These are phyloP conservation scores for Arabis alpina DNA, from an alignment of 345 rosid genomes.

Conservation along the genomic window DNA sequence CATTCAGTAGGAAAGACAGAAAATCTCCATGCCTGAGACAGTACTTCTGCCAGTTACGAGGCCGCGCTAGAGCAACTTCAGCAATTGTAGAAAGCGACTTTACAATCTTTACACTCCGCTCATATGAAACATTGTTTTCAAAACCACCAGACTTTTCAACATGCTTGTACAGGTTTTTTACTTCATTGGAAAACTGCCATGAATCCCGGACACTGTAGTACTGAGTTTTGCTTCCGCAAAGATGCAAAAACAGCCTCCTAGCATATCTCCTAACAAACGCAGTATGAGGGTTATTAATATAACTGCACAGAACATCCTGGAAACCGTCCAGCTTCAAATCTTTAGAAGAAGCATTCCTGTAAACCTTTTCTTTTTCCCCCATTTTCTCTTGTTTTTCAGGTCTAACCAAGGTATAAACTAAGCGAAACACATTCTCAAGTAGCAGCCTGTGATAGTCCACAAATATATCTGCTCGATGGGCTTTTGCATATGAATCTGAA, in stretches of 20 bases:
- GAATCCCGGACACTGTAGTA: conserved; percentile 92
- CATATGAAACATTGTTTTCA: conserved; percentile 80
- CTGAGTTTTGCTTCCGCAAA: conserved; percentile 96
- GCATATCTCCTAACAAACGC: conserved; percentile 96
- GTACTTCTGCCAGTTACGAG: conserved; percentile 98
- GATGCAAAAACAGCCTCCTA: conserved; percentile 94
- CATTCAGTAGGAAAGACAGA: conserved; percentile 79
- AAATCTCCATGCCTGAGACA: conserved; percentile 86
- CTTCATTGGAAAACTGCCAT: conserved; percentile 96
- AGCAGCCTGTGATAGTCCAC: conserved; percentile 88
- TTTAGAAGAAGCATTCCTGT: conserved; percentile 62
- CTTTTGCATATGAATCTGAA: conserved; percentile 97
- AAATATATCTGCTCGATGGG: conserved; percentile 85
- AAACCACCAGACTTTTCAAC: conserved; percentile 91
- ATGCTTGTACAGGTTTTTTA: conserved; percentile 80
- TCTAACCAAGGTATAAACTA: conserved; percentile 85
- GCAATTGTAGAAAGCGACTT: conserved; percentile 90
- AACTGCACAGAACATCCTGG: conserved; percentile 97
- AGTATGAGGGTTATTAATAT: conserved; percentile 94
- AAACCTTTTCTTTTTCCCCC: conserved; percentile 85
- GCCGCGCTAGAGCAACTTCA: conserved; percentile 92
- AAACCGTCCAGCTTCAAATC: conserved; percentile 95
- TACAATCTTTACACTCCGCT: conserved; percentile 92
- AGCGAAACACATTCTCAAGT: conserved; percentile 91
- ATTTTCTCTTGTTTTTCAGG: conserved; percentile 98